phyloP scores from a whole-genome alignment of 768 basidiomycete species.

The Gyrodon lividus region DNA sequence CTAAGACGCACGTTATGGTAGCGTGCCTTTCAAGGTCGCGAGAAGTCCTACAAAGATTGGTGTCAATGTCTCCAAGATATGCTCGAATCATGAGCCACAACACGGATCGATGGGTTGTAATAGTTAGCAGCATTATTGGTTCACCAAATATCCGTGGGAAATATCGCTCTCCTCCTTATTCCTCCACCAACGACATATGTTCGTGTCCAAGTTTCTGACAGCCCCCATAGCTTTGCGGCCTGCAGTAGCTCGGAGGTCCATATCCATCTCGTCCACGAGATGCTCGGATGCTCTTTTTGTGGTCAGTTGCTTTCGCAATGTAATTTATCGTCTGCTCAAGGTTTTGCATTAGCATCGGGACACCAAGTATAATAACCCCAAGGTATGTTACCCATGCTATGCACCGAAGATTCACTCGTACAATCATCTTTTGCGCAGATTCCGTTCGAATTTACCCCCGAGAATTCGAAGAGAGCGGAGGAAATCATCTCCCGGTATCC shows the following conservation, averaged over 20 bases:
- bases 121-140: background rate
- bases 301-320: constrained; percentile 46
- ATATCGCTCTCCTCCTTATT: background rate
- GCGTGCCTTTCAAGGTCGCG: too few species aligned
- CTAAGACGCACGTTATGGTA: too few species aligned
- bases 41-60: too few species aligned
- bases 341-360: constrained; percentile 76
- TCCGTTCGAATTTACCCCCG: constrained; percentile 79
- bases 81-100: too few species aligned
- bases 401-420: background rate
- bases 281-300: constrained; percentile 85
- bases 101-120: too few species aligned
- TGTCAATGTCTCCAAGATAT: too few species aligned
- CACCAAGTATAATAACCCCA: constrained; percentile 91
- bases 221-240: constrained; percentile 17
- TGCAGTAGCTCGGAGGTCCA: constrained; percentile 18
- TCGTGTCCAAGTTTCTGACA: constrained; percentile 15
- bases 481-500: constrained; percentile 94
- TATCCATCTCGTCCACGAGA: constrained; percentile 43
- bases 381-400: constrained; percentile 42
- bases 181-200: constrained; percentile 18
- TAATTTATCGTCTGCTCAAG: constrained; percentile 12
- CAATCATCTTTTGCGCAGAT: constrained; percentile 51
- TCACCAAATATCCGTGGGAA: constrained; percentile 8
- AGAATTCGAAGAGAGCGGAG: constrained; percentile 81